Evolutionary conservation across 345 rosid species (phyloP).

Genomic region (Tarenaya hassleriana): DNA sequence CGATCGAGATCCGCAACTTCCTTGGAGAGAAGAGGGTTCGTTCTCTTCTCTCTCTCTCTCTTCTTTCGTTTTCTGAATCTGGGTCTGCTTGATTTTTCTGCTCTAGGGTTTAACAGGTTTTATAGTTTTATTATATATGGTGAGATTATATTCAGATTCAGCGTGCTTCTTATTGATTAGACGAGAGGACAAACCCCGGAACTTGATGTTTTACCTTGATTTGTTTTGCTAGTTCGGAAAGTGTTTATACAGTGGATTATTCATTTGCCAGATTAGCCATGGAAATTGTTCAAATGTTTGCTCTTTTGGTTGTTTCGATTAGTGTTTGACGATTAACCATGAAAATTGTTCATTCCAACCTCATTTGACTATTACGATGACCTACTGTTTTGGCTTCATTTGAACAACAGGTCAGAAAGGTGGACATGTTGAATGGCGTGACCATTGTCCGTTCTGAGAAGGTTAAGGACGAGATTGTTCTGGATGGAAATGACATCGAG

Average conservation of each 20-base stretch:
- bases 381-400: not conserved
- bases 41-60: not conserved
- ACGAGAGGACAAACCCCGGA: too few species aligned
- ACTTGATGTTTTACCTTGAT: not conserved
- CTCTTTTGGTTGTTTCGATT: too few species aligned
- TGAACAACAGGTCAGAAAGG: conserved; percentile 44
- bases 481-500: conserved; percentile 60
- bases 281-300: too few species aligned
- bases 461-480: conserved; percentile 53
- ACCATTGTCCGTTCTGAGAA: conserved; percentile 49
- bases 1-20: conserved; percentile 49
- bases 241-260: too few species aligned
- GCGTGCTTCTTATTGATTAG: too few species aligned
- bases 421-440: conserved; percentile 59
- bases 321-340: too few species aligned
- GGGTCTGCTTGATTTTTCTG: not conserved
- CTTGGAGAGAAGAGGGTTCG: conserved; percentile 44
- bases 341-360: too few species aligned
- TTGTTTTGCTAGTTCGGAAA: too few species aligned
- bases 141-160: too few species aligned
- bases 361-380: not conserved
- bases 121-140: not conserved
- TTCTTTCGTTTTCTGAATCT: not conserved
- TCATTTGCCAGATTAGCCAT: too few species aligned
- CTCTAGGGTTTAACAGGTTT: not conserved